Conservation (phyloP, 1,284 basidiomycete genomes). For the Irpex sp. region DNA sequence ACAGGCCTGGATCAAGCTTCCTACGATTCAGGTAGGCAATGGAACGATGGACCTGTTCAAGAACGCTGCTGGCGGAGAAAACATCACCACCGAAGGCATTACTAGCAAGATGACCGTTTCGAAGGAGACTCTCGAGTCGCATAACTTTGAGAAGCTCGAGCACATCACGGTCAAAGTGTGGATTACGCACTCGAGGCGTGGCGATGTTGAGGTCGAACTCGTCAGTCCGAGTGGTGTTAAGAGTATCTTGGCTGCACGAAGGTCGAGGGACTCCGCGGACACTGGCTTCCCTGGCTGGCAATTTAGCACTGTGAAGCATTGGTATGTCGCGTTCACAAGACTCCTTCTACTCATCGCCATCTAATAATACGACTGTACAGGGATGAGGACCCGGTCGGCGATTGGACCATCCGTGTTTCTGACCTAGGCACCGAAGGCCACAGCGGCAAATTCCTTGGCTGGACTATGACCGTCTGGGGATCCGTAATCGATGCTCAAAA, state of each 20-base stretch:
- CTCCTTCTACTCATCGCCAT: constrained; percentile 13
- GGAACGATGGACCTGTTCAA: constrained; percentile 55
- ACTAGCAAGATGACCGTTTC: constrained; percentile 68
- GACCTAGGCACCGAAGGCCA: constrained; percentile 60
- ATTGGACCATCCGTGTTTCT: constrained; percentile 85
- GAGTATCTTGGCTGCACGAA: constrained; percentile 76
- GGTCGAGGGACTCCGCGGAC: constrained; percentile 63
- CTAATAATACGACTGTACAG: constrained; percentile 33
- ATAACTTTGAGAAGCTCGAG: constrained; percentile 87
- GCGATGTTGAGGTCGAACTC: constrained; percentile 91
- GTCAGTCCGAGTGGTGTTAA: constrained; percentile 82
- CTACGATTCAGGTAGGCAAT: constrained; percentile 60
- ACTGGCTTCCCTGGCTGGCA: constrained; percentile 90
- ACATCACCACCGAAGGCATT: constrained; percentile 67
- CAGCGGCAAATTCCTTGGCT: constrained; percentile 82
- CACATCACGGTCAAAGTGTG: constrained; percentile 93
- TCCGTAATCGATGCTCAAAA: constrained; percentile 72
- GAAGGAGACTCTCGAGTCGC: constrained; percentile 57
- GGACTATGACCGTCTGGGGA: constrained; percentile 94
- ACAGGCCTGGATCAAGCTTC: constrained; percentile 84
- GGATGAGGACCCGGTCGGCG: constrained; percentile 91
- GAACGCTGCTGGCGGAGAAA: constrained; percentile 59
- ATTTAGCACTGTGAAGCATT: constrained; percentile 98
- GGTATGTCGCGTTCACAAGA: constrained; percentile 47
- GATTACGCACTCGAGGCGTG: constrained; percentile 83